Percentiles rank a stretch among this genome's conserved stretches.
Evolutionary conservation across 495 filamentous ascomycete species (phyloP).

Genomic region (Podospora tetraspora): DNA sequence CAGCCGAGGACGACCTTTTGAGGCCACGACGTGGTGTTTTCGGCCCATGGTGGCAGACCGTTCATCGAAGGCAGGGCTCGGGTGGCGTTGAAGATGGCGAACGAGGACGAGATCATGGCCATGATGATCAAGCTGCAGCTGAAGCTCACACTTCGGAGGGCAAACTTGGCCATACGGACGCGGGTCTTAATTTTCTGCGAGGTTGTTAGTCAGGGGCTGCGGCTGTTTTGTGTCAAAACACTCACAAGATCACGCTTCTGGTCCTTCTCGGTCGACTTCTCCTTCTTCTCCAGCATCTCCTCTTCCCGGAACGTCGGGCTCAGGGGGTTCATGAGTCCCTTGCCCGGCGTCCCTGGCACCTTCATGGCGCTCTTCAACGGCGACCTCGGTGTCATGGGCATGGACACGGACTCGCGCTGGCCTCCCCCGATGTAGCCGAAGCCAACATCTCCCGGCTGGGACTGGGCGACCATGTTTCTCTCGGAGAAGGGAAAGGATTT

Average conservation of each 20-base stretch:
- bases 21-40: conserved; percentile 75
- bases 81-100: conserved; percentile 86
- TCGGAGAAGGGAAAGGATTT: conserved; percentile 62
- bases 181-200: conserved; percentile 82
- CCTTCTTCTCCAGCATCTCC: conserved; percentile 72
- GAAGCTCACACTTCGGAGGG: conserved; percentile 90
- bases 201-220: conserved; percentile 29
- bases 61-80: conserved; percentile 66
- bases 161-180: conserved; percentile 89
- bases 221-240: not conserved
- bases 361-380: conserved; percentile 83
- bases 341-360: conserved; percentile 70
- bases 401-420: conserved; percentile 43
- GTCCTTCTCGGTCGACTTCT: conserved; percentile 70
- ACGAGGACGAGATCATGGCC: conserved; percentile 74
- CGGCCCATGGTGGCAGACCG: conserved; percentile 77
- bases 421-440: conserved; percentile 79
- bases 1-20: conserved; percentile 77
- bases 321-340: conserved; percentile 59
- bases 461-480: conserved; percentile 52
- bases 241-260: conserved; percentile 83
- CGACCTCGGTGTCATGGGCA: conserved; percentile 62
- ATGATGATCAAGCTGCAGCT: conserved; percentile 94
- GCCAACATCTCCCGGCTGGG: conserved; percentile 76
- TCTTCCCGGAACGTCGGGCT: conserved; percentile 89